Conservation (phyloP, 495 filamentous ascomycete species). For the Penicillium verhagenii region DNA sequence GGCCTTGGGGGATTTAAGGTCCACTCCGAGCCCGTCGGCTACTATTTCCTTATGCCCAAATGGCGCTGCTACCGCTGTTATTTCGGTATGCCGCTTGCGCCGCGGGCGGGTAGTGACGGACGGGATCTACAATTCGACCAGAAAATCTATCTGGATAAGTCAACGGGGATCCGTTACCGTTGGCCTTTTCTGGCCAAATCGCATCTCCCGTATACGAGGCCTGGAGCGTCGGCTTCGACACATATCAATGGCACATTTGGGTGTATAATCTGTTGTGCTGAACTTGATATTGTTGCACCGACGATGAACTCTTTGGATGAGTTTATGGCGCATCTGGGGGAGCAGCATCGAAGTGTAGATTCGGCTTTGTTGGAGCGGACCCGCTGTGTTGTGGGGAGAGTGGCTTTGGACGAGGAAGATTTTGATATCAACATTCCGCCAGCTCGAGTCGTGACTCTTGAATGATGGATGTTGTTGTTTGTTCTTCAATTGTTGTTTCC, state of each 20-base stretch:
- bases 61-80: constrained; percentile 45
- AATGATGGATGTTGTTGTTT: too few relatives aligned
- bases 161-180: constrained; percentile 43
- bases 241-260: constrained; percentile 28
- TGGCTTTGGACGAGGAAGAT: constrained; percentile 30
- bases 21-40: constrained; percentile 33
- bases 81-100: constrained; percentile 38
- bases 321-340: constrained; percentile 45
- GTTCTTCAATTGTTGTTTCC: too few relatives aligned
- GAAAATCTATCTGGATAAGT: constrained; percentile 21
- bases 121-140: constrained; percentile 23
- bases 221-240: constrained; percentile 13
- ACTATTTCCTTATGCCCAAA: constrained; percentile 30
- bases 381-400: constrained; percentile 29
- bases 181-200: constrained; percentile 53
- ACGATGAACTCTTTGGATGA: constrained; percentile 37
- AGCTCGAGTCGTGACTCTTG: background rate
- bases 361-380: constrained; percentile 2
- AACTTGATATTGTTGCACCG: constrained; percentile 29
- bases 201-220: constrained; percentile 34
- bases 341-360: background rate
- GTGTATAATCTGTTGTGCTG: constrained; percentile 49
- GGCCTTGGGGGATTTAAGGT: constrained; percentile 37
- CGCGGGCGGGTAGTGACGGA: background rate
- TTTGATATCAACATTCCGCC: constrained; percentile 43